Conservation (phyloP, 208 protist species). For the Trypanosoma mega region DNA sequence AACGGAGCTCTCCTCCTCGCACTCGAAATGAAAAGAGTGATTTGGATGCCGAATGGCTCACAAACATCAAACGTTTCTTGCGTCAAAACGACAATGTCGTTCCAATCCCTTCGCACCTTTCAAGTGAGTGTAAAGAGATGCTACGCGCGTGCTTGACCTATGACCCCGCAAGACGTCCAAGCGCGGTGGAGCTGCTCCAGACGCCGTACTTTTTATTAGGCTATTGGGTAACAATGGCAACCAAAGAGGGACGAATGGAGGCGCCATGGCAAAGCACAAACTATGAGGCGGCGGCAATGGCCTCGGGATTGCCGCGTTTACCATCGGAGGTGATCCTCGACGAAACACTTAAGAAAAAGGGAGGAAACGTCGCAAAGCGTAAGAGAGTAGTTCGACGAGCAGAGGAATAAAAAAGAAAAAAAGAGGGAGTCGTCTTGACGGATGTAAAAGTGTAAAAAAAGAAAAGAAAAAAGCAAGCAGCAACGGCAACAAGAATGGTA, state of each 20-base stretch:
- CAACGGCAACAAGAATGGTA: no score
- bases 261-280: constrained; percentile 46
- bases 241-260: constrained; percentile 31
- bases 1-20: constrained; percentile 22
- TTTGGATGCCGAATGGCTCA: constrained; percentile 34
- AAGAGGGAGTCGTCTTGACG: no score
- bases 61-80: constrained; percentile 40
- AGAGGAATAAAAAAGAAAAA: no score
- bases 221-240: constrained; percentile 49
- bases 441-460: no score
- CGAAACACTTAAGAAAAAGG: neutral
- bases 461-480: no score
- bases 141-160: constrained; percentile 56
- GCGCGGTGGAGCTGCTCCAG: constrained; percentile 61
- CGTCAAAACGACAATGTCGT: constrained; percentile 27
- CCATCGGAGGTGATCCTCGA: neutral
- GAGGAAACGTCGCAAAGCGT: neutral
- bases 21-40: constrained; percentile 38
- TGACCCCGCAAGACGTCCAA: constrained; percentile 51
- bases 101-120: constrained; percentile 55
- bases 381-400: neutral
- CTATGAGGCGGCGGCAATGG: constrained; percentile 41
- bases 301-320: constrained; percentile 19
- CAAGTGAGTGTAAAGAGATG: constrained; percentile 59
- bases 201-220: constrained; percentile 72